Base-by-base conservation (phyloP, 2,329 filamentous ascomycete species). In the Aspergillus oerlinghausenensis region DNA sequence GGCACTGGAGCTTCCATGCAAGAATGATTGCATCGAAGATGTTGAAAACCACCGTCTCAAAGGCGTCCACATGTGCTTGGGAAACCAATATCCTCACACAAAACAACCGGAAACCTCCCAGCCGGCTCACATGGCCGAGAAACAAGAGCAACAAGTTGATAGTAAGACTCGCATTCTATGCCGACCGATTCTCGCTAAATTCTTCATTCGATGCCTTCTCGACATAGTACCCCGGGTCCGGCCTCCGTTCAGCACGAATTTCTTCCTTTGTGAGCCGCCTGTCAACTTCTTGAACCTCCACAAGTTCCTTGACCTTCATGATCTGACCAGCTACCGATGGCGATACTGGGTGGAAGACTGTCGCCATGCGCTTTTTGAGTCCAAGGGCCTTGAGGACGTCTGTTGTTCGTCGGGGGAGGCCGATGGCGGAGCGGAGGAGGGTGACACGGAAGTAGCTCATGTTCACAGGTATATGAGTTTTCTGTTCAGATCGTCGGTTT, bases 371-470 rank as follows among this genome's bases (percentile, higher is more conserved):
- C 73, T 89, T 90, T 67, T 87, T 89, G 62, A 97, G 84, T 55
- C 92, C 92, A 58, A 97, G 88, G 19, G 92, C 89, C 60, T 87
- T 83, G 55, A 97, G 88, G 21, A 93, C 90, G 70, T 89, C 90
- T 71, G 85, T 84, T 59, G 87, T 89, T 70, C 90, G 88, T 68
- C 84, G 77, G 5, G 93, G 92, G 49, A 97, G 86, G 60, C 92
- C 92, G 76, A 97, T 97, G 68, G 88, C 88, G 56, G 88, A 92
- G 71, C 92, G 90, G 77, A 94, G 84, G 56, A 96, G 88, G 50
- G 91, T 96, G 73, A 97, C 90, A 71, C 90, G 88, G 82, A 97
- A 97, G 81, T 84, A 96, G 56, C 86, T 81, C 88, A 92, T 92
- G 59, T 59, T 68, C 60, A 29, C 17, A 45, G 49, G 10, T 45